phyloP scores from a whole-genome alignment of 164 flowering plant genomes.

The Tinospora cordifolia region DNA sequence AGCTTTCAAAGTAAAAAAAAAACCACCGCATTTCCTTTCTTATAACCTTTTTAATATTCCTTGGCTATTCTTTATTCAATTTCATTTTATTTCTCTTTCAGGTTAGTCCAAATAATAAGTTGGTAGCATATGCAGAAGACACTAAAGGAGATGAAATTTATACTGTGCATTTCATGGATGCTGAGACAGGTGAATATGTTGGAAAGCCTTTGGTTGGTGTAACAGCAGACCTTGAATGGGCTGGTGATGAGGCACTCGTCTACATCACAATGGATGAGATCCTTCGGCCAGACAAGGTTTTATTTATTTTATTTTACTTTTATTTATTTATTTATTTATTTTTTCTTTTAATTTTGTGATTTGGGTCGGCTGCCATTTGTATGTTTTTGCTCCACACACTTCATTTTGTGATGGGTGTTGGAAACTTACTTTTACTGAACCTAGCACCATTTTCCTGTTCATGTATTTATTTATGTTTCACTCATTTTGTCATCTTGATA shows the following conservation, averaged over 20 bases:
- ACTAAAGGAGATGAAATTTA: conserved; percentile 86
- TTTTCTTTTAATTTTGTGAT: too few relatives aligned
- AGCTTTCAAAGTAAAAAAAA: conserved; percentile 46
- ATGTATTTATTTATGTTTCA: neutral
- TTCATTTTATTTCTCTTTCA: conserved; percentile 15
- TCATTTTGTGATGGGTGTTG: neutral
- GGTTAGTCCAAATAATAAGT: conserved; percentile 78
- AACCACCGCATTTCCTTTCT: neutral
- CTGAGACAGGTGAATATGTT: conserved; percentile 44
- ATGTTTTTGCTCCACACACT: too few relatives aligned
- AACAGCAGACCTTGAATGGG: conserved; percentile 71
- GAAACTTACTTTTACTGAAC: neutral
- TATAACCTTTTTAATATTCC: neutral
- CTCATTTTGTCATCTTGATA: neutral
- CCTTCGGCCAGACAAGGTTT: conserved; percentile 86
- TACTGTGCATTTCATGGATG: conserved; percentile 64
- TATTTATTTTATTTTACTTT: neutral
- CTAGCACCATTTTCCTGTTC: neutral
- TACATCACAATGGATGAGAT: conserved; percentile 84
- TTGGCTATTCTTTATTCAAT: neutral
- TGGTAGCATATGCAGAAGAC: conserved; percentile 92
- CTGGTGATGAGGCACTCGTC: conserved; percentile 64
- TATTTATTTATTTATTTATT: too few relatives aligned
- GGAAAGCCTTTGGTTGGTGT: conserved; percentile 53
- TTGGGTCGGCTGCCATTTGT: too few relatives aligned